Evolutionary conservation across 108 stramenopile genomes (phyloP).

Genomic region (Aureococcus anophagefferens): DNA sequence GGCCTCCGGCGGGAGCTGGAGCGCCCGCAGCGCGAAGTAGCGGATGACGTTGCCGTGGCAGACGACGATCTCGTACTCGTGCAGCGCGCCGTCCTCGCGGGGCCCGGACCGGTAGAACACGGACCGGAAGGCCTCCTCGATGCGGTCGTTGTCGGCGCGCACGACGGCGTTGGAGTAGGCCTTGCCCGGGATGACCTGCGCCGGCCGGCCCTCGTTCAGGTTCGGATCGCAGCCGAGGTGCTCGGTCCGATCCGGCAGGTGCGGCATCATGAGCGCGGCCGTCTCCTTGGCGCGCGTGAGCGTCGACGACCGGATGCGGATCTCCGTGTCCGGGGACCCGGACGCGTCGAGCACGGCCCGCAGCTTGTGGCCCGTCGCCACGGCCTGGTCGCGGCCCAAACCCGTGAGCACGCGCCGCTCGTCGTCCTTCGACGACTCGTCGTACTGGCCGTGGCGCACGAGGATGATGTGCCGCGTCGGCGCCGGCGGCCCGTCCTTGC

Average conservation of each 20-base stretch:
- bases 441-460: conserved; percentile 81
- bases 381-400: conserved; percentile 61
- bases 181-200: conserved; percentile 62
- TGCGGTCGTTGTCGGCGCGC: not conserved
- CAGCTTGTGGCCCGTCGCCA: not conserved
- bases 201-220: conserved; percentile 71
- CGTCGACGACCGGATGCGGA: not conserved
- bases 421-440: conserved; percentile 64
- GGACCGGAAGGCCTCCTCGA: not conserved
- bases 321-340: not conserved
- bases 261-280: conserved; percentile 61
- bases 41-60: conserved; percentile 93
- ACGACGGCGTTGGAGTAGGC: conserved; percentile 3
- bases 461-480: conserved; percentile 72
- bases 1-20: conserved; percentile 81
- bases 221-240: conserved; percentile 57
- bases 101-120: not conserved
- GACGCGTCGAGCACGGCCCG: not conserved
- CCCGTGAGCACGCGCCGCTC: conserved; percentile 62
- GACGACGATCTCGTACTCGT: conserved; percentile 84
- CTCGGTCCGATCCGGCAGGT: conserved; percentile 37
- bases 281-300: conserved; percentile 74
- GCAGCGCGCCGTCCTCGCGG: conserved; percentile 15
- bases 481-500: conserved; percentile 16
- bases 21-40: conserved; percentile 76